Evolutionary conservation across 345 rosid genomes (phyloP), one percentile per base, ranked within the genome.

Genomic region (Excoecaria agallocha): DNA sequence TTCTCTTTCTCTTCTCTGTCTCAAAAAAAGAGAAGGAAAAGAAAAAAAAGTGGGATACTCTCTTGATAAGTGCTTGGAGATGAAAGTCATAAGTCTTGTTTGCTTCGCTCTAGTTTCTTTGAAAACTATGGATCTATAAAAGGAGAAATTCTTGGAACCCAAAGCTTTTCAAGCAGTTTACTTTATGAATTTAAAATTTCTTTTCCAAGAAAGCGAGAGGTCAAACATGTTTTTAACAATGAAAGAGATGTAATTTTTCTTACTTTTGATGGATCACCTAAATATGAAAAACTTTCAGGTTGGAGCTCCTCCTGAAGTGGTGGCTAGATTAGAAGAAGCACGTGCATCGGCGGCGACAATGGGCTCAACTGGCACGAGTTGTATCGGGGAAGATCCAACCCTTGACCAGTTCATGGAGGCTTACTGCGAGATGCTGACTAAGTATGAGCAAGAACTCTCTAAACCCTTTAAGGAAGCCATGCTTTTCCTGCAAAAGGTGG

Each of bases 331-430:
- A 19, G 99, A 96, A 68, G 95, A 87, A 74, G 93, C 89, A 8
- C 88, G 88, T 58, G 89, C 94, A 5, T 82, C 93, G 16, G 98
- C 89, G 1, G 89, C 80, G 0, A 73, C 89, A 8, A 83, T 85
- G 81, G 88, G 84, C 6, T 61, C 83, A 9, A 66, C 77, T 16
- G 70, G 74, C 39, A 51, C 78, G 38, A 79, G 85, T 12, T 74
- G 86, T 56, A 22, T 90, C 16, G 98, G 98, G 25, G 95, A 93
- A 83, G 98, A 96, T 82, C 98, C 99, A 54, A 93, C 89, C 4
- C 91, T 96, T 59, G 99, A 96, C 76, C 98, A 93, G 80, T 93
- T 96, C 90, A 96, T 96, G 99, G 98, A 96, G 77, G 99, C 99
- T 49, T 96, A 96, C 76, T 96, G 97, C 69, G 98, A 96, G 92